Base-by-base conservation (phyloP, 495 filamentous ascomycete genomes). In the Penicillium canariense region DNA sequence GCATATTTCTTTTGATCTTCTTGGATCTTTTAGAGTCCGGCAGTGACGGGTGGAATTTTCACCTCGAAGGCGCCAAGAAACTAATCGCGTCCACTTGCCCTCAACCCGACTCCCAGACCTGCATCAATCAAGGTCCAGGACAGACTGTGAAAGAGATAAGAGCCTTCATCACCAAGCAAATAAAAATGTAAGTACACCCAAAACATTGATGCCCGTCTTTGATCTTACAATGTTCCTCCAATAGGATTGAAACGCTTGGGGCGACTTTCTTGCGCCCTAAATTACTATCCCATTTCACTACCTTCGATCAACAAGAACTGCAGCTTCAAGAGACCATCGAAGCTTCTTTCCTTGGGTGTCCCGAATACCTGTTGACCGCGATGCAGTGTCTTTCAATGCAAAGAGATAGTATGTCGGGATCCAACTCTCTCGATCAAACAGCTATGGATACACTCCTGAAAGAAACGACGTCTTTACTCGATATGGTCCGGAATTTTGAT, bases 11-110 rank as follows among this genome's bases (percentile, higher is more conserved):
- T 52, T 72, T 84, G 32, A 73, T 84, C 52, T 82, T 84, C 36
- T 70, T 84, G 20, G 75, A 83, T 56, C 70, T 84, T 5, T 71
- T 84, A 18, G 81, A 84, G 61, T 77, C 77, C 4, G 80, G 80
- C 0, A 77, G 70, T 47, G 76, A 78, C 20, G 72, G 70, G 7
- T 84, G 82, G 82, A 76, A 78, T 26, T 65, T 68, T 49, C 82
- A 84, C 57, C 69, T 84, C 42, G 68, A 77, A 52, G 77, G 75
- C 3, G 79, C 76, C 2, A 73, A 73, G 30, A 68, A 61, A 15
- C 60, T 83, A 3, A 74, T 82, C 47, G 60, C 61, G 31, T 55
- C 63, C 11, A 54, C 52, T 23, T 43, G 48, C 15, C 43, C 35
- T 22, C 48, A 50, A n/a, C 36, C 55, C 5, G 53, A 48, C 5